phyloP scores from a whole-genome alignment of 805 yeast genomes.

The Yamadazyma sp. region DNA sequence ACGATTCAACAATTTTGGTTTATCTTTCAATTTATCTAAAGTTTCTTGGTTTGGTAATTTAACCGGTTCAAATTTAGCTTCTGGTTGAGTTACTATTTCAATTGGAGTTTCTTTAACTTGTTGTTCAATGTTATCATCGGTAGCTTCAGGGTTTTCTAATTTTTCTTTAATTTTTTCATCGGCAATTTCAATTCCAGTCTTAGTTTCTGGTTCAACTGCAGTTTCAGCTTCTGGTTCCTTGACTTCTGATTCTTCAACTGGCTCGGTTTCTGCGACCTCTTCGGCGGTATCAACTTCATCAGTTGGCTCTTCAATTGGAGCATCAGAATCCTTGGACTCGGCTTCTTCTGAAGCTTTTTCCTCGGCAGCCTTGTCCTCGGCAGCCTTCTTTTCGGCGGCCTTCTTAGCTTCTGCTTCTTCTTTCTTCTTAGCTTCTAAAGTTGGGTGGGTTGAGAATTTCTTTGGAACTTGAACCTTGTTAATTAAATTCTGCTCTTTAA shows the following conservation, averaged over 20 bases:
- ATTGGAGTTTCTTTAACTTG: constrained; percentile 29
- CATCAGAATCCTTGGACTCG: constrained; percentile 12
- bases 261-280: constrained; percentile 11
- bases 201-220: constrained; percentile 17
- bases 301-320: constrained; percentile 10
- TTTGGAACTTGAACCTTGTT: constrained; percentile 35
- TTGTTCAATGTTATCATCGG: constrained; percentile 27
- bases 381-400: constrained; percentile 15
- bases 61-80: constrained; percentile 32
- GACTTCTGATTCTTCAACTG: constrained; percentile 4
- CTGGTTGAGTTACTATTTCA: constrained; percentile 32
- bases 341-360: constrained; percentile 12
- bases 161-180: constrained; percentile 12
- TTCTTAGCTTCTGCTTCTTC: constrained; percentile 18
- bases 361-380: constrained; percentile 9
- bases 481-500: constrained; percentile 31
- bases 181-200: constrained; percentile 18
- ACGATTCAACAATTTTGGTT: constrained; percentile 47
- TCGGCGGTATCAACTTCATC: constrained; percentile 9
- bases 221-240: constrained; percentile 6
- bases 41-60: constrained; percentile 33
- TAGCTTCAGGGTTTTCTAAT: constrained; percentile 11
- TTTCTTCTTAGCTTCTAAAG: constrained; percentile 18
- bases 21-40: constrained; percentile 38
- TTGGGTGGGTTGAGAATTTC: constrained; percentile 39